phyloP scores from a whole-genome alignment of 1,139 yeast genomes.

The Blastobotrys proliferans region DNA sequence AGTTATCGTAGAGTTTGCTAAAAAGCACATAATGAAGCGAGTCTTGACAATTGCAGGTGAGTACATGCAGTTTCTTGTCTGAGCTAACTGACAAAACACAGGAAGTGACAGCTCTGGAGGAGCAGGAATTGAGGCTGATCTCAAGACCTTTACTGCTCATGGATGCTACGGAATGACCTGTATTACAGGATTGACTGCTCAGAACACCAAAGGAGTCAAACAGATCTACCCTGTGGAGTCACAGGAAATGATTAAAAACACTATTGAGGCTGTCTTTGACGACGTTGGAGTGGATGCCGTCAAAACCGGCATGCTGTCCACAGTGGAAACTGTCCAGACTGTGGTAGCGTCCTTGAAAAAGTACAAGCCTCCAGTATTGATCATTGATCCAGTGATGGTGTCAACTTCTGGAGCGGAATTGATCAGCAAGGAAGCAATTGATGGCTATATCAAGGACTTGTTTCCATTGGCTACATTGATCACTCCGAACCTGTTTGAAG shows the following conservation, averaged over 20 bases:
- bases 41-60: conserved; percentile 27
- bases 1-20: too few species aligned
- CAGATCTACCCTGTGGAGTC: conserved; percentile 46
- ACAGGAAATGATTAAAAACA: conserved; percentile 41
- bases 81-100: conserved; percentile 28
- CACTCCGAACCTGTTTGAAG: conserved; percentile 78
- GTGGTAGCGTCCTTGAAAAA: conserved; percentile 40
- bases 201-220: conserved; percentile 58
- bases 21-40: too few species aligned
- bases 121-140: conserved; percentile 92
- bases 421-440: conserved; percentile 47
- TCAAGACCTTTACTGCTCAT: conserved; percentile 77
- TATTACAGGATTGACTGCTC: conserved; percentile 79
- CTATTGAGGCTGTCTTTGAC: conserved; percentile 52
- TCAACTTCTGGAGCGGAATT: conserved; percentile 70
- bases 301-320: conserved; percentile 78
- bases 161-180: conserved; percentile 78
- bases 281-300: conserved; percentile 68
- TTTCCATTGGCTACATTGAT: conserved; percentile 55
- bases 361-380: conserved; percentile 36
- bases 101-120: conserved; percentile 94
- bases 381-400: conserved; percentile 81
- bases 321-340: conserved; percentile 51
- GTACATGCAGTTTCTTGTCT: neutral
- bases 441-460: conserved; percentile 43